A percentile compares a stretch with the other conserved stretches of the same genome.
phyloP scores from a whole-genome alignment of 139 green algal genomes.

The Auxenochlorella pyrenoidosa region DNA sequence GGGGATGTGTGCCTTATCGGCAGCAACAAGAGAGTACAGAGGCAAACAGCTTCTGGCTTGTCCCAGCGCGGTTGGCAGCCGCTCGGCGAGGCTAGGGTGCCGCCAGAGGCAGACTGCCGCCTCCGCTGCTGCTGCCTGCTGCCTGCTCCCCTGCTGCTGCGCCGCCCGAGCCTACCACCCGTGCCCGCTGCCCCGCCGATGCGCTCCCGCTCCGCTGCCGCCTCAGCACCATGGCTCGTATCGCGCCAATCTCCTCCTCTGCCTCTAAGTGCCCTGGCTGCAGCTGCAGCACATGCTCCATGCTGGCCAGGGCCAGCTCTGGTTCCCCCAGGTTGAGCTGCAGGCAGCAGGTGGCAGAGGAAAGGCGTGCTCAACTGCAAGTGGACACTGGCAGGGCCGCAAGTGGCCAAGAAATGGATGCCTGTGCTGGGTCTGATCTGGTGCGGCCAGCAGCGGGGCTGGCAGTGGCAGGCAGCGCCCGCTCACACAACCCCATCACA shows the following conservation, averaged over 20 bases:
- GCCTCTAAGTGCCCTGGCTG: neutral
- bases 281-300: constrained; percentile 4
- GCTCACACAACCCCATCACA: neutral
- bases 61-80: no score
- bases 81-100: no score
- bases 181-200: constrained; percentile 13
- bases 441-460: neutral
- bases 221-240: neutral
- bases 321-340: constrained; percentile 26
- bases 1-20: no score
- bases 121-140: neutral
- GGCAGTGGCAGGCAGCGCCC: neutral
- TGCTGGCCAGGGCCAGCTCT: constrained; percentile 13
- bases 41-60: no score
- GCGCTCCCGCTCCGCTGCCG: neutral
- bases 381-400: no score
- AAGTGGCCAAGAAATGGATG: no score
- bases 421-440: no score
- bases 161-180: neutral
- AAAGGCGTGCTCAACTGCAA: no score
- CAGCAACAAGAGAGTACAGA: no score
- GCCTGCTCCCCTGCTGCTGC: neutral
- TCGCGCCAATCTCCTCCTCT: neutral
- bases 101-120: neutral
- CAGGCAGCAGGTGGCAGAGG: neutral